Base-by-base conservation (phyloP, 768 basidiomycete genomes). In the Floccularia luteovirens region DNA sequence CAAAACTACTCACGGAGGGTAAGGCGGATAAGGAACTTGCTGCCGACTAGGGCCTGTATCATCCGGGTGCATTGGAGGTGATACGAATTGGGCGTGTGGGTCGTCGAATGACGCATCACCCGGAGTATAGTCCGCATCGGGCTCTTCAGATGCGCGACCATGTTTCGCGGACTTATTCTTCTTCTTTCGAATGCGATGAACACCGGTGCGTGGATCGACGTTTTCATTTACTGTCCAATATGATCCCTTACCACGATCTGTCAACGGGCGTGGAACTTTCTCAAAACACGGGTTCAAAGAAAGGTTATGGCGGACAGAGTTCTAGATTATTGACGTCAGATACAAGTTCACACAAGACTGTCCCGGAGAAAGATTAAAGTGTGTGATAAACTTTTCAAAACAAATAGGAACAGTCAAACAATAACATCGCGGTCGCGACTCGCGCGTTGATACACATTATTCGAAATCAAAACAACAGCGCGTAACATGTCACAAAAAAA, bases 141-240 rank as follows among this genome's bases (percentile, higher is more conserved):
- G 70, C 49, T 80, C 82, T 47, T 72, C 75, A 10, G 75, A 75
- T 13, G 62, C 59, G 31, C 71, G 66, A 37, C 40, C 38, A 7
- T 19, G 13, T 24, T 64, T 70, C 42, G 65, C 58, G 13, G 70
- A 67, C 58, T 87, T 83, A 31, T 72, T 70, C 54, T 89, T 87
- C 71, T 90, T 90, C 64, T 90, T 90, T 54, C 89, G 82, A 39
- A 90, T 74, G 19, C 89, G 79, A 54, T 91, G 89, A 23, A 90
- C 89, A 24, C 89, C 89, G 2, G 89, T 90, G 28, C 87, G 83
- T 36, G 87, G 87, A 52, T 90, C 87, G 31, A 90, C 85, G 50
- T 85, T 84, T 51, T 90, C 87, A 51, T 90, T 89, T 46, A 91
- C 89, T 0, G 87, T 90, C 89, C 89, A 91, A 54, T 90, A 91